Percentiles rank a stretch among this genome's conserved stretches.
Evolutionary conservation across 2,329 filamentous ascomycete species (phyloP).

Genomic region (Moelleriella libera): DNA sequence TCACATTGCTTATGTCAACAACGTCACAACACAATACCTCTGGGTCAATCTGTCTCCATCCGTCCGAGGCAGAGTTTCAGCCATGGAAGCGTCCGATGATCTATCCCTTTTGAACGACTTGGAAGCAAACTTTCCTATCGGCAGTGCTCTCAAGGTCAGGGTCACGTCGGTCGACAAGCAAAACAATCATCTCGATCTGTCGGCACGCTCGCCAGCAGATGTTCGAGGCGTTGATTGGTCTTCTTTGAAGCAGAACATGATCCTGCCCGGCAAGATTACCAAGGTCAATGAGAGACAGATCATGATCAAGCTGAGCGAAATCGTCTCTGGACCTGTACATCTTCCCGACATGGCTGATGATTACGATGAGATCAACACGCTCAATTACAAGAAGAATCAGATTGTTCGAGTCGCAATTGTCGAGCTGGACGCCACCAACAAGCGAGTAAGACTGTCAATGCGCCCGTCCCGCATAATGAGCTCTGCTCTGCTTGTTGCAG

Average conservation of each 20-base stretch:
- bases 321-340: conserved; percentile 64
- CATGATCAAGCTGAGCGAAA: conserved; percentile 72
- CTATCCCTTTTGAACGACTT: conserved; percentile 65
- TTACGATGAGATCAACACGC: conserved; percentile 65
- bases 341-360: conserved; percentile 78
- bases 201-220: conserved; percentile 49
- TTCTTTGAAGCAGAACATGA: conserved; percentile 62
- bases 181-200: conserved; percentile 68
- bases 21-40: conserved; percentile 61
- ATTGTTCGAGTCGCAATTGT: conserved; percentile 79
- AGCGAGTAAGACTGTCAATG: conserved; percentile 67
- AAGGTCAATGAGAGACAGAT: conserved; percentile 75
- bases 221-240: conserved; percentile 45
- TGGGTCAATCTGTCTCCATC: conserved; percentile 89
- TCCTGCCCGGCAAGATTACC: conserved; percentile 71
- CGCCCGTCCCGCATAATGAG: conserved; percentile 82
- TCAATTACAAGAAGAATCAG: conserved; percentile 68
- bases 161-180: conserved; percentile 61
- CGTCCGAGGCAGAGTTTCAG: conserved; percentile 68
- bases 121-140: conserved; percentile 69
- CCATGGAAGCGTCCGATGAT: conserved; percentile 79
- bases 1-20: conserved; percentile 82
- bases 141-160: conserved; percentile 72
- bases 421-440: conserved; percentile 68
- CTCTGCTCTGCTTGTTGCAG: conserved; percentile 66